Percentiles rank a stretch among this genome's conserved stretches.
phyloP scores from a whole-genome alignment of 2,329 filamentous ascomycete species.

The Lachnellula arida region DNA sequence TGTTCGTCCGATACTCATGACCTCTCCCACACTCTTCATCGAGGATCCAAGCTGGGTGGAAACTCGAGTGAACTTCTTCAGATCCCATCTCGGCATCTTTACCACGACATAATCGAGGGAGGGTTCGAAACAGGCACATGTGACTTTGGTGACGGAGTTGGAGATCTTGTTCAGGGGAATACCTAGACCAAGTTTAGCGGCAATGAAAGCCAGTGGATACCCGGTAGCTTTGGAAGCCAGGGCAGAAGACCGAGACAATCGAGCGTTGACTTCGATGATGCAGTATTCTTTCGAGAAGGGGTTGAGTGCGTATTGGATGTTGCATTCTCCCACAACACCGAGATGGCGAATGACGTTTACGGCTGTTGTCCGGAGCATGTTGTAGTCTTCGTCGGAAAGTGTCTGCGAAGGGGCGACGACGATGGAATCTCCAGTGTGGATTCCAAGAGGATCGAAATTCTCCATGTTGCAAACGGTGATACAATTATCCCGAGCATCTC shows the following conservation, averaged over 20 bases:
- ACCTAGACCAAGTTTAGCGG: slow-evolving; percentile 89
- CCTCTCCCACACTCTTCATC: slow-evolving; percentile 99
- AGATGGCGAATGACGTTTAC: slow-evolving; percentile 97
- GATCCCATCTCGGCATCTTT: slow-evolving; percentile 97
- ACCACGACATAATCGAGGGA: slow-evolving; percentile 97
- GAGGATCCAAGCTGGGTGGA: slow-evolving; percentile 94
- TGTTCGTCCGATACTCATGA: slow-evolving; percentile 95
- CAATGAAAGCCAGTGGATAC: slow-evolving; percentile 93
- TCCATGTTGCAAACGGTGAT: slow-evolving; percentile 99
- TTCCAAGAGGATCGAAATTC: slow-evolving; percentile 97
- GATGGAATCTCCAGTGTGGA: slow-evolving; percentile 97
- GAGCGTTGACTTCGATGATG: slow-evolving; percentile 98
- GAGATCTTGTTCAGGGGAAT: slow-evolving; percentile 95
- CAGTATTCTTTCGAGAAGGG: slow-evolving; percentile 95
- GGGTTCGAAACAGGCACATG: slow-evolving; percentile 96
- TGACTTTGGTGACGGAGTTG: slow-evolving; percentile 93
- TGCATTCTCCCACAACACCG: slow-evolving; percentile 96
- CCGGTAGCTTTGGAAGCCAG: slow-evolving; percentile 96
- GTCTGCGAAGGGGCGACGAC: slow-evolving; percentile 97
- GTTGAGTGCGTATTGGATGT: slow-evolving; percentile 97
- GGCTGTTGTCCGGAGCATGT: slow-evolving; percentile 95
- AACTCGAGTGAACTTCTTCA: slow-evolving; percentile 98
- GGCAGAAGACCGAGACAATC: slow-evolving; percentile 90
- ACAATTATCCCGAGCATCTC: slow-evolving; percentile 93
- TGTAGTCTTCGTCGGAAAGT: slow-evolving; percentile 95